A percentile compares a stretch with the other conserved stretches of the same genome.
Conservation (phyloP, 208 protist genomes). For the Phytomonas sp. region DNA sequence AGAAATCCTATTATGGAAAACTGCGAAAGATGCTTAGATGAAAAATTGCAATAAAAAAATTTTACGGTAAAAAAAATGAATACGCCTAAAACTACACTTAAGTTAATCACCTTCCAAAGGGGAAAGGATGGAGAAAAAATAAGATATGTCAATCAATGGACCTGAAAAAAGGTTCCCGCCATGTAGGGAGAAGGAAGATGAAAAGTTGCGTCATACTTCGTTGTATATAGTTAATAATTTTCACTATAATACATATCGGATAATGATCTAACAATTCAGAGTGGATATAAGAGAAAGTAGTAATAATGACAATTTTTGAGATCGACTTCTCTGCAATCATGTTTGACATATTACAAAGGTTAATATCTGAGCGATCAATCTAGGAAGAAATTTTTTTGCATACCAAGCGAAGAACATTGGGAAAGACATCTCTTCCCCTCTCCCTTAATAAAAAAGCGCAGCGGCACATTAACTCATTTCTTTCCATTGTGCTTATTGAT, state of each 20-base stretch:
- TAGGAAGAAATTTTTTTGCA: not conserved
- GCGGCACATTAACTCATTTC: not conserved
- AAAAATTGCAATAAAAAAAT: constrained; percentile 10
- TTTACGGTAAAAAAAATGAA: constrained; percentile 15
- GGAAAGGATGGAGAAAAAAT: constrained; percentile 11
- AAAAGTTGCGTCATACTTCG: not conserved
- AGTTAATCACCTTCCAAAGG: not conserved
- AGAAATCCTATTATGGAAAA: constrained; percentile 6
- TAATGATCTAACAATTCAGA: not conserved
- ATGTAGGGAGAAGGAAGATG: not conserved
- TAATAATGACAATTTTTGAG: not conserved
- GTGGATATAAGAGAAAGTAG: constrained; percentile 1
- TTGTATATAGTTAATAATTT: not conserved
- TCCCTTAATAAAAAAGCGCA: not conserved
- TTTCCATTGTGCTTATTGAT: constrained; percentile 6
- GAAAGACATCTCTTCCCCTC: not conserved
- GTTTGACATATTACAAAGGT: not conserved
- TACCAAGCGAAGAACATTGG: not conserved
- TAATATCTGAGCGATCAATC: constrained; percentile 7
- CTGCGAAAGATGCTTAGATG: not conserved
- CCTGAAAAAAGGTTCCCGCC: not conserved
- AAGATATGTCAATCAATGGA: not conserved
- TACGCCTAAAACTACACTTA: not conserved
- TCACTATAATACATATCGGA: not conserved
- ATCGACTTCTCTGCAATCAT: not conserved